Evolutionary conservation across 495 filamentous ascomycete genomes (phyloP), one percentile per base, ranked within the genome.

Genomic region (Penicillium canariense): DNA sequence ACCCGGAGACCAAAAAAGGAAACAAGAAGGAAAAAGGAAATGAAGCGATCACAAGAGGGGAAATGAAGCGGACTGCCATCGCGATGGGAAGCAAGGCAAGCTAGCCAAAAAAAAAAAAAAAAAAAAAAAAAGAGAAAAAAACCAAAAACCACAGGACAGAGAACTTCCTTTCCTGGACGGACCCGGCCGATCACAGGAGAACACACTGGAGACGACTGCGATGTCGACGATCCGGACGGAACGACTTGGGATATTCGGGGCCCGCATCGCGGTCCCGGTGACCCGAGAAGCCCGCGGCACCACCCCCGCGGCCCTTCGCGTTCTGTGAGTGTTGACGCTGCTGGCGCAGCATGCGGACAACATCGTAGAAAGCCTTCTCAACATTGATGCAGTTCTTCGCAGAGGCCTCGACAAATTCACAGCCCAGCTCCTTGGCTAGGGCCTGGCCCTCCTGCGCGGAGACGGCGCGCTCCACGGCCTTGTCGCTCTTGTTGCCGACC

Each of bases 351-450:
- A 91, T 87, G 52, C 95, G 81, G 20, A 98, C 94, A 11, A 98
- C 95, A 62, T 98, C 94, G 73, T 96, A 97, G 68, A 98, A 98
- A 2, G 94, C 95, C 77, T 93, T 96, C 67, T 98, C 94, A 23
- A 98, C 94, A 65, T 98, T 97, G 76, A 97, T 90, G 77, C 94
- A 97, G 66, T 96, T 96, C 77, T 97, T 97, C n/a, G 94, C 94
- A 12, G 93, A 97, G 5, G 94, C 94, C 70, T 97, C 94, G 52
- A 97, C 92, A 63, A 97, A 98, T 55, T 97, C 94, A 71, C 94
- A 98, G 46, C 89, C 90, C 31, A 98, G 78, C 65, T 96, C 90
- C 65, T 90, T 88, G 34, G 94, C 95, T 17, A 97, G 72, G 22
- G 90, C 90, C 54, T 90, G 89, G 4, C 94, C 94, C 74, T 98